phyloP scores from a whole-genome alignment of 2,329 filamentous ascomycete species.

The Penicillium janthinellum region DNA sequence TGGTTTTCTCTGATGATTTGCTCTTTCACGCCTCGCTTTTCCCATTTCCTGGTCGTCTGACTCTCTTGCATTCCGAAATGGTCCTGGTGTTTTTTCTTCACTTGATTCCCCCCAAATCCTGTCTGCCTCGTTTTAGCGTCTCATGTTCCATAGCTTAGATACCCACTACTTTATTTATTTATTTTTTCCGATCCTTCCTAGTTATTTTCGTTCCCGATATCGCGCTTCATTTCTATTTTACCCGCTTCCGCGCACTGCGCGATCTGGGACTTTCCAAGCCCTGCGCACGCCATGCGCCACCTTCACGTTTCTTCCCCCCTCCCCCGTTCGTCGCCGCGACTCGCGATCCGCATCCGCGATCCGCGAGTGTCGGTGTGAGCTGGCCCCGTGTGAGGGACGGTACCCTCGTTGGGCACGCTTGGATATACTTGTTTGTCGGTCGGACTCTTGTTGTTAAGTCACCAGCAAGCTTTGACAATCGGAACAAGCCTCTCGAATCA shows the following conservation, averaged over 20 bases:
- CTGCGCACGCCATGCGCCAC: slow-evolving; percentile 12
- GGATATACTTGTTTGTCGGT: neutral
- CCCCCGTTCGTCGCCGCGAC: slow-evolving; percentile 3
- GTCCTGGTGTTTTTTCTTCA: slow-evolving; percentile 3
- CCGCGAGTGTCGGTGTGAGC: slow-evolving; percentile 13
- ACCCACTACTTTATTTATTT: slow-evolving; percentile 11
- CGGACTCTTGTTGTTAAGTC: slow-evolving; percentile 2
- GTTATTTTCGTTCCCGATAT: slow-evolving; percentile 20
- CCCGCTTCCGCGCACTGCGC: slow-evolving; percentile 14
- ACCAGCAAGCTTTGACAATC: neutral
- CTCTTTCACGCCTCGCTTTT: neutral
- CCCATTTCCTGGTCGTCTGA: neutral
- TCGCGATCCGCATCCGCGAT: neutral
- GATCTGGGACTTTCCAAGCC: slow-evolving; percentile 4
- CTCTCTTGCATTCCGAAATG: slow-evolving; percentile 2
- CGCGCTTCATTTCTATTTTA: slow-evolving; percentile 8
- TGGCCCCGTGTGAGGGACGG: slow-evolving; percentile 5
- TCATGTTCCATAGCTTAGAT: slow-evolving; percentile 16
- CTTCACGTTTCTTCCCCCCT: neutral
- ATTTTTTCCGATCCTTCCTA: slow-evolving; percentile 15
- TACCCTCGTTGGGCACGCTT: slow-evolving; percentile 9
- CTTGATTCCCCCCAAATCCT: neutral
- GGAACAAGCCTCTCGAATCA: neutral
- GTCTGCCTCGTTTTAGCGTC: slow-evolving; percentile 16
- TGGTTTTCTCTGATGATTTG: slow-evolving; percentile 12